Evolutionary conservation across 768 basidiomycete genomes (phyloP).

Genomic region (Rhizopogon vinicolor): DNA sequence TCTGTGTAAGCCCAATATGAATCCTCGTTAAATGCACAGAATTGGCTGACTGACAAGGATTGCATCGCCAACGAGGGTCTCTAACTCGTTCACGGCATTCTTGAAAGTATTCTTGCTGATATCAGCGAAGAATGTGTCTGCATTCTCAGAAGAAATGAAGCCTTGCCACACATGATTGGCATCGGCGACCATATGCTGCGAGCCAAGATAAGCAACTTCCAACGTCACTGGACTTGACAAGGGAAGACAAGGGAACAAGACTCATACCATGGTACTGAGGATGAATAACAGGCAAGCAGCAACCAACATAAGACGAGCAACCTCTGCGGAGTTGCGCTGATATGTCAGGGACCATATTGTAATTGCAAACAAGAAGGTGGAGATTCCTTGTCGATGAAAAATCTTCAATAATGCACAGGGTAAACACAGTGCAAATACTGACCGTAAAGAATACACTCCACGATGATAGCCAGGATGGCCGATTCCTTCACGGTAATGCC

Average conservation of each 20-base stretch:
- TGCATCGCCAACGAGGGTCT: slow-evolving; percentile 12
- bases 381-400: slow-evolving; percentile 1
- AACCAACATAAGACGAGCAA: neutral
- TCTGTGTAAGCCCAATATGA: slow-evolving; percentile 1
- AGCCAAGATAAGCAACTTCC: neutral
- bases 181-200: neutral
- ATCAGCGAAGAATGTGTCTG: neutral
- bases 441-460: slow-evolving; percentile 2
- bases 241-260: neutral
- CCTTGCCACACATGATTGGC: neutral
- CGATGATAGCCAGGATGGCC: neutral
- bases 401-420: neutral
- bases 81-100: slow-evolving; percentile 6
- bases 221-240: neutral
- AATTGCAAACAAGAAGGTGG: slow-evolving; percentile 1
- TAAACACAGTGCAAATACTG: neutral
- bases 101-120: slow-evolving; percentile 4
- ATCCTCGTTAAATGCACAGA: neutral
- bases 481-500: neutral
- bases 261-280: slow-evolving; percentile 1
- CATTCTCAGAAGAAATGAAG: neutral
- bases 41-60: slow-evolving; percentile 8
- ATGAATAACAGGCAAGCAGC: slow-evolving; percentile 1
- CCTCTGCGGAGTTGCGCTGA: neutral
- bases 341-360: slow-evolving; percentile 4